A percentile compares a stretch with the other conserved stretches of the same genome.
phyloP scores from a whole-genome alignment of 345 rosid genomes.

The Cardamine chenopodiifolia region DNA sequence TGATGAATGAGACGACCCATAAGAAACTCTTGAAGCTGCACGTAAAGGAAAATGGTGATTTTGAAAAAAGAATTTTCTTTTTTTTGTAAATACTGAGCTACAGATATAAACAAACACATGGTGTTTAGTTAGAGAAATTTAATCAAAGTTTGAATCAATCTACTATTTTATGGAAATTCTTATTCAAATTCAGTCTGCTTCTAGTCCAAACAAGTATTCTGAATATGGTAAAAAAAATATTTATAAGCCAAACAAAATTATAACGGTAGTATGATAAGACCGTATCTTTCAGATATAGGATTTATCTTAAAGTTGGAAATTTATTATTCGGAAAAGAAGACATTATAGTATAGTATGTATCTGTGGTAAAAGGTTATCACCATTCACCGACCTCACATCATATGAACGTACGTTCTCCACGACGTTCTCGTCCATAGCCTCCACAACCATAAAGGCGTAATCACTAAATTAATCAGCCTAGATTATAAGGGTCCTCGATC shows the following conservation, averaged over 20 bases:
- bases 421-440: conserved; percentile 8
- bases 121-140: background rate
- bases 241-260: background rate
- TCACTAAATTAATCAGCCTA: conserved; percentile 25
- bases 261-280: background rate
- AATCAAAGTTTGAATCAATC: background rate
- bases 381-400: conserved; percentile 34
- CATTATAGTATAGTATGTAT: background rate
- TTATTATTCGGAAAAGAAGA: background rate
- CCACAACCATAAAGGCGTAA: conserved; percentile 19
- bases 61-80: background rate
- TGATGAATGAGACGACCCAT: background rate
- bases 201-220: background rate
- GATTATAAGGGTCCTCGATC: background rate
- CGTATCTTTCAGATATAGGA: conserved; percentile 1
- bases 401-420: conserved; percentile 33
- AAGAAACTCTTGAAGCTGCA: background rate
- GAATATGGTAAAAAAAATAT: background rate
- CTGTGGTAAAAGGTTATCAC: background rate
- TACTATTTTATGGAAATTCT: background rate
- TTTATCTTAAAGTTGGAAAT: background rate
- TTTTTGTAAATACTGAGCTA: background rate
- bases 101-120: too few species aligned
- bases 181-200: background rate
- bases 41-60: background rate